Evolutionary conservation across 2,329 filamentous ascomycete genomes (phyloP), one percentile per base, ranked within the genome.

Genomic region (Xylaria sp.): DNA sequence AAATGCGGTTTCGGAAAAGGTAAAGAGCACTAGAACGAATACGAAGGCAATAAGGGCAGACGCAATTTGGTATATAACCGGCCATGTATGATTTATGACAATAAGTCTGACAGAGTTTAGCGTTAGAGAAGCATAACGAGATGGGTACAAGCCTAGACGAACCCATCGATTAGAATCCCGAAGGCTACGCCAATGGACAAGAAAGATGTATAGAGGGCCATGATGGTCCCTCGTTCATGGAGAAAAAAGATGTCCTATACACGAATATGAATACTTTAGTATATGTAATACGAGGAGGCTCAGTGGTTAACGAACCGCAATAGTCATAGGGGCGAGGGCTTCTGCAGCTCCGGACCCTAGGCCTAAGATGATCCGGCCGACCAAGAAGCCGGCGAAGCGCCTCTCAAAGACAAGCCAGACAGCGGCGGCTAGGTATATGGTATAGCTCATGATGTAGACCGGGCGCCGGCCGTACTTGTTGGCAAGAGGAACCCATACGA

Each of bases 1-100:
- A 73, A 82, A 89, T 9, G 82, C 82, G 0, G 86, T 89, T 74
- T 89, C 87, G 0, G 87, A 87, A 61, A 89, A 85, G 6, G 84
- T 85, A 66, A 89, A 83, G 72, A 86, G 77, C 8, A 84, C 81
- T 2, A 88, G 71, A 0, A 88, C 61, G 1, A 85, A 82, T 28
- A 84, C 78, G 9, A 80, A 70, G 13, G 84, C 86, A 55, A 89
- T 81, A 13, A 89, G 74, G n/a, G 82, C 86, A 2, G 82, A 76
- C 5, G 83, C 82, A 10, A 87, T 81, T 72, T 85, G 82, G 73
- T 88, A 88, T 60, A 88, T 87, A 46, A 81, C 80, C 31, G 85
- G 78, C 86, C 86, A 88, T 37, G 77, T 63, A 68, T 85, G 78
- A 51, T 82, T 69, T 66, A 86, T 85, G 13, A 84, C 84, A 69